phyloP scores from a whole-genome alignment of 2,329 filamentous ascomycete species.

The Apiospora saccharicola region DNA sequence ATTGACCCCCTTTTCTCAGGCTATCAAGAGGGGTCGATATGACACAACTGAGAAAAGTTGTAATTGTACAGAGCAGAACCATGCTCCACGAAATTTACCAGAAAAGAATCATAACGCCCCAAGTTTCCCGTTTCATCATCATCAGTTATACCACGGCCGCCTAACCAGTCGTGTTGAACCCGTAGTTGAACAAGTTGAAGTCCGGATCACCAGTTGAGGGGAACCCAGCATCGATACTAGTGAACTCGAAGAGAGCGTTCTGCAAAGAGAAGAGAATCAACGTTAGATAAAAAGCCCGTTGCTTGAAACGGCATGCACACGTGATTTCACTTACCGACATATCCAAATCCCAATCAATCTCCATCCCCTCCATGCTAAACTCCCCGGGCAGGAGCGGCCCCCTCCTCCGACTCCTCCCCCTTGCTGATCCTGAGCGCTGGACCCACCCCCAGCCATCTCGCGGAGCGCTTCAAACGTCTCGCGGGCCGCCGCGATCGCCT shows the following conservation, averaged over 20 bases:
- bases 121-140: not conserved
- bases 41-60: not conserved
- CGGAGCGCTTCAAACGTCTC: not conserved
- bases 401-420: conserved; percentile 33
- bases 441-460: conserved; percentile 37
- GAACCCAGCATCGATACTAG: conserved; percentile 30
- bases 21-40: not conserved
- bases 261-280: conserved; percentile 27
- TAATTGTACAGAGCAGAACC: not conserved
- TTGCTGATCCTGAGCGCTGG: not conserved
- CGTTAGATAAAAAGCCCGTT: not conserved
- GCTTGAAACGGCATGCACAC: not conserved
- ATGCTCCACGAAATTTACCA: not conserved
- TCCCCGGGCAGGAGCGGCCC: conserved; percentile 37
- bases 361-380: conserved; percentile 42
- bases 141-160: not conserved
- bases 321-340: conserved; percentile 27
- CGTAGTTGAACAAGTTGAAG: not conserved
- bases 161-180: not conserved
- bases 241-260: conserved; percentile 36
- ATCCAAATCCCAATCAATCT: conserved; percentile 44
- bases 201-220: not conserved
- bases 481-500: conserved; percentile 37
- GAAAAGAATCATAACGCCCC: not conserved
- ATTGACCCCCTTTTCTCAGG: not conserved